Percentiles rank a stretch among this genome's conserved stretches.
phyloP scores from a whole-genome alignment of 1,139 yeast genomes.

The Saccharomyces hybrid region DNA sequence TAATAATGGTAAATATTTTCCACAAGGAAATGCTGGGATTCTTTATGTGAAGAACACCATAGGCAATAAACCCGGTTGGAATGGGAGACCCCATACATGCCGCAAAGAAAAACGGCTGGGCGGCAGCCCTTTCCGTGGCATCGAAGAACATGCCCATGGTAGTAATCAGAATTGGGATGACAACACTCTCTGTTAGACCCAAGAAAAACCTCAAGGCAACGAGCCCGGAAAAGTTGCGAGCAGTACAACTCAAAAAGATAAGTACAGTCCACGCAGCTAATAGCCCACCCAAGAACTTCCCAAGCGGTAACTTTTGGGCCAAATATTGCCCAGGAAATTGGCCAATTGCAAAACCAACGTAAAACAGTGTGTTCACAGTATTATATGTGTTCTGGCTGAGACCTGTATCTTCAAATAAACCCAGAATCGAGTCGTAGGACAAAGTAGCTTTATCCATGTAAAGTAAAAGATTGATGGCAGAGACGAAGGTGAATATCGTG shows the following conservation, averaged over 20 bases:
- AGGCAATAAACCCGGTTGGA: constrained; percentile 41
- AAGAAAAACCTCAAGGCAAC: constrained; percentile 39
- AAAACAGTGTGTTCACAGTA: constrained; percentile 36
- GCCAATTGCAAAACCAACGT: constrained; percentile 37
- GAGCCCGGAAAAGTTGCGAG: constrained; percentile 38
- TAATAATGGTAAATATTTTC: constrained; percentile 38
- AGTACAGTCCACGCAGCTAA: constrained; percentile 36
- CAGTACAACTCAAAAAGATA: constrained; percentile 37
- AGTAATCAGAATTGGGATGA: constrained; percentile 36
- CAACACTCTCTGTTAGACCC: constrained; percentile 40
- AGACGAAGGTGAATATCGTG: constrained; percentile 33
- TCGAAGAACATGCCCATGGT: constrained; percentile 43
- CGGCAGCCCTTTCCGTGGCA: constrained; percentile 36
- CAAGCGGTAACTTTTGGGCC: constrained; percentile 34
- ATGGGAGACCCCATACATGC: constrained; percentile 41
- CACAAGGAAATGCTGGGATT: constrained; percentile 42
- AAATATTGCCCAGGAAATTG: constrained; percentile 30
- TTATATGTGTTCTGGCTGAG: constrained; percentile 34
- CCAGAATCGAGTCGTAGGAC: constrained; percentile 39
- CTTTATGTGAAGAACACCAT: constrained; percentile 34
- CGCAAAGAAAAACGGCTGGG: constrained; percentile 39
- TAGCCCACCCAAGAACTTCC: constrained; percentile 31
- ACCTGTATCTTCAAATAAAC: constrained; percentile 37
- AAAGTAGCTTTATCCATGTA: constrained; percentile 42
- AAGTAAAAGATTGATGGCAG: constrained; percentile 34